Evolutionary conservation across 2,329 filamentous ascomycete species (phyloP), one percentile per base, ranked within the genome.

Genomic region (Neonectria hederae): DNA sequence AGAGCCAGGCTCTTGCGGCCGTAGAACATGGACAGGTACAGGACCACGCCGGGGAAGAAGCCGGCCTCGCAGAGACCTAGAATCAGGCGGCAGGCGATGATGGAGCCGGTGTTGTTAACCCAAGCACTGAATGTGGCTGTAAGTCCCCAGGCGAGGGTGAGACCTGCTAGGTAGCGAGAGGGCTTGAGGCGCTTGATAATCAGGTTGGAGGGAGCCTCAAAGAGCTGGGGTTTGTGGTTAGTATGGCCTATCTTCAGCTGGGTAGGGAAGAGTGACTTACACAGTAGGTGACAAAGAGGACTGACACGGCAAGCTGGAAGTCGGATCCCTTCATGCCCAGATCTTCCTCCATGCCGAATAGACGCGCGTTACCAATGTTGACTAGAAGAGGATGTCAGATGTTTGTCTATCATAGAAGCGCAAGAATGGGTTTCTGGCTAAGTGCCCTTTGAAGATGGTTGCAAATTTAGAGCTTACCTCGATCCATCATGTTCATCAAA

Each of bases 361-460:
- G 79, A 9, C 84, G 81, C 19, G 88, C 88, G 77, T 90, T 90
- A 42, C 88, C 87, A 48, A 92, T 92, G 72, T 91, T 91, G 38
- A 90, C 87, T 89, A 4, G 22, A 9, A 4, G 30, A 21, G 10
- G 49, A 11, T 46, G 28, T 43, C 21, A 32, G 30, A 13, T 32
- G 10, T 32, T 4, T 13, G 30, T 26, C 24, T 26, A 26, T 26
- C 24, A 26, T 26, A 26, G 7, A 26, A 26, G 24, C 7, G 24
- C 24, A 3, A 7, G 7, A 26, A 26, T 7, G 7, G 7, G 4
- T 13, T 11, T 32, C 30, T 4, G 4, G 30, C 9, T 10, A 32
- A 35, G 32, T 35, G 32, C 14, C 13, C 1, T 1, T 1, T 0
- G 10, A 28, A 10, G 28, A 28, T 28, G n/a, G n/a, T n/a, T n/a